Evolutionary conservation across 2,329 filamentous ascomycete species (phyloP).

Genomic region (Colletotrichum liriopes): DNA sequence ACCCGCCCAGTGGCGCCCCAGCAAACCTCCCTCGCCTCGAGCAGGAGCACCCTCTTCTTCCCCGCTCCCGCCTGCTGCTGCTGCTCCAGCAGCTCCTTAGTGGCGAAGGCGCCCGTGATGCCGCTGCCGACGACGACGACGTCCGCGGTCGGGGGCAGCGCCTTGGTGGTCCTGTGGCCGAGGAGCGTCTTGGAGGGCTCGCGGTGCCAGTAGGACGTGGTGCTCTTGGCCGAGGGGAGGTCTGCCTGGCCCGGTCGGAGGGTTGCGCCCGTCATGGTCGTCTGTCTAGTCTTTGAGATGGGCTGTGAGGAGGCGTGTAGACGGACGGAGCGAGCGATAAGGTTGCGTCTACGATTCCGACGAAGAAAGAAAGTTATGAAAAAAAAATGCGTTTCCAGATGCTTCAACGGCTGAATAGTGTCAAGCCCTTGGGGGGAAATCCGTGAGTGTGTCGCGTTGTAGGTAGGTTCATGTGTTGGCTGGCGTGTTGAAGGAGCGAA

Average conservation of each 20-base stretch:
- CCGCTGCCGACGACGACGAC: slow-evolving; percentile 82
- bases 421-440: not conserved
- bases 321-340: not conserved
- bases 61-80: slow-evolving; percentile 51
- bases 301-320: not conserved
- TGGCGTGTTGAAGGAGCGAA: slow-evolving; percentile 12
- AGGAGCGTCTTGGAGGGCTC: slow-evolving; percentile 75
- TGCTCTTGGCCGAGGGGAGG: slow-evolving; percentile 74
- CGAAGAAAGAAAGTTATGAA: not conserved
- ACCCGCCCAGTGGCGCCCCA: slow-evolving; percentile 88
- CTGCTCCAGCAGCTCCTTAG: slow-evolving; percentile 70
- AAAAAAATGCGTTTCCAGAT: not conserved
- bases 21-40: slow-evolving; percentile 85
- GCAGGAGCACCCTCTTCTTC: slow-evolving; percentile 74
- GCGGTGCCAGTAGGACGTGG: slow-evolving; percentile 81
- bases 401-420: too few relatives aligned
- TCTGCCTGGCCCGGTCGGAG: slow-evolving; percentile 60
- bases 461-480: slow-evolving; percentile 15
- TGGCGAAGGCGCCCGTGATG: slow-evolving; percentile 82
- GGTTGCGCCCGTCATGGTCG: slow-evolving; percentile 52
- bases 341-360: not conserved
- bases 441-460: slow-evolving; percentile 15
- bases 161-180: slow-evolving; percentile 77
- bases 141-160: slow-evolving; percentile 75
- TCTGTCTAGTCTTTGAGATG: not conserved